Percentiles rank a stretch among this genome's conserved stretches.
Conservation (phyloP, 176 grass and related monocot species). For the Luzula sylvatica region DNA sequence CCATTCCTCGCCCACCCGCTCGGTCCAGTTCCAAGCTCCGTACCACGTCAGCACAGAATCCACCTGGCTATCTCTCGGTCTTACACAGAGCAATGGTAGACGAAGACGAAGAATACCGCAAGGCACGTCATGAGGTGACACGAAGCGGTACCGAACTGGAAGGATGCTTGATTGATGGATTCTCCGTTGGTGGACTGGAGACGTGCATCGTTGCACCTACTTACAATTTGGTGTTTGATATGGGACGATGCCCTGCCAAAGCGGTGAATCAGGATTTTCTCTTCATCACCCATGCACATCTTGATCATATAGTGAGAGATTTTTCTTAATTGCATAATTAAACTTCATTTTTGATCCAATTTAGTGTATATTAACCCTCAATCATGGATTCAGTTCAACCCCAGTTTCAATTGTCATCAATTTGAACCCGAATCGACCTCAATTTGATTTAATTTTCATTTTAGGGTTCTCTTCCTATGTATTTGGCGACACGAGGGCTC, state of each 20-base stretch:
- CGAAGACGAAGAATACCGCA: constrained; percentile 94
- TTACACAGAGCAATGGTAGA: constrained; percentile 60
- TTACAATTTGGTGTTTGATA: constrained; percentile 82
- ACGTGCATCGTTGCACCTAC: constrained; percentile 67
- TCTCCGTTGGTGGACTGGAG: constrained; percentile 90
- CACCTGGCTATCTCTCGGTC: constrained; percentile 44
- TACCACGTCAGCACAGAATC: constrained; percentile 35
- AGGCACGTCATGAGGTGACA: constrained; percentile 66
- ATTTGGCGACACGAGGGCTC: constrained; percentile 67
- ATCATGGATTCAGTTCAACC: background rate
- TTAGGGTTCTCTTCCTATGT: constrained; percentile 89
- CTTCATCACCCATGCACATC: constrained; percentile 90
- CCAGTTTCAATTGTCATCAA: background rate
- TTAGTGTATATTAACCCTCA: background rate
- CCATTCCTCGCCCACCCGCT: background rate
- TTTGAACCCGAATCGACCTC: too few relatives aligned
- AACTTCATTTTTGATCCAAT: constrained; percentile 5
- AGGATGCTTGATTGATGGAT: constrained; percentile 72
- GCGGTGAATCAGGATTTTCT: constrained; percentile 80
- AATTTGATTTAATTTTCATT: constrained; percentile 11
- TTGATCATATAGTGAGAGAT: constrained; percentile 89
- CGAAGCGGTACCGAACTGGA: constrained; percentile 76
- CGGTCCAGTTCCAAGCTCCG: constrained; percentile 14
- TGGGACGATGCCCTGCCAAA: constrained; percentile 58
- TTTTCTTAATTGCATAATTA: background rate